phyloP scores from a whole-genome alignment of 2,329 filamentous ascomycete species.

The Stemphylium vesicarium region DNA sequence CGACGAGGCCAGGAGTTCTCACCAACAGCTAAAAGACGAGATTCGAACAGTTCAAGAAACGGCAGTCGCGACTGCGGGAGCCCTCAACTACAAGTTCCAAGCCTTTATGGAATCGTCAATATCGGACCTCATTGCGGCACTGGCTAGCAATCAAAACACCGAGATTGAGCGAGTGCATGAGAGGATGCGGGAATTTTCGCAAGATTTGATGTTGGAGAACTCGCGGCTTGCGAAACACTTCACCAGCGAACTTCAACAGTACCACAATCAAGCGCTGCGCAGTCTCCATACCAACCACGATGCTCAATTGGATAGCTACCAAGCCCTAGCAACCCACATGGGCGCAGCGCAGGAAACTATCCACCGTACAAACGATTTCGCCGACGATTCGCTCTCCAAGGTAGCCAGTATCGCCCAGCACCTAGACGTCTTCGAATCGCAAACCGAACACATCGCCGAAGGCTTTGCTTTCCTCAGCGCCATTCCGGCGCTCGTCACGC shows the following conservation, averaged over 20 bases:
- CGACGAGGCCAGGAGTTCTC: slow-evolving; percentile 28
- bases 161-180: slow-evolving; percentile 22
- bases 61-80: slow-evolving; percentile 23
- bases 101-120: slow-evolving; percentile 29
- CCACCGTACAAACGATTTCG: slow-evolving; percentile 16
- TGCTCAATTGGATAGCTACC: slow-evolving; percentile 27
- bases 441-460: slow-evolving; percentile 28
- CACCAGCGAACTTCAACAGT: slow-evolving; percentile 21
- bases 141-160: slow-evolving; percentile 23
- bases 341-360: slow-evolving; percentile 15
- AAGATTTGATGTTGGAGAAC: slow-evolving; percentile 25
- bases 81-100: slow-evolving; percentile 28
- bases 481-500: slow-evolving; percentile 16
- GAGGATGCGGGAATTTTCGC: slow-evolving; percentile 29
- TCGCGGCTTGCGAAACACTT: slow-evolving; percentile 23
- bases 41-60: slow-evolving; percentile 27
- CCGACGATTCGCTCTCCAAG: slow-evolving; percentile 20
- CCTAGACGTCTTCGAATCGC: slow-evolving; percentile 25
- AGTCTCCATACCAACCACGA: slow-evolving; percentile 24
- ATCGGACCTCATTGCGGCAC: slow-evolving; percentile 22
- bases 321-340: slow-evolving; percentile 21
- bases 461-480: slow-evolving; percentile 32
- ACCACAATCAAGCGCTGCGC: slow-evolving; percentile 20
- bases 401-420: slow-evolving; percentile 26
- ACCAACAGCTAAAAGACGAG: slow-evolving; percentile 24